phyloP scores from a whole-genome alignment of 768 basidiomycete genomes.

The Suillus paluster region DNA sequence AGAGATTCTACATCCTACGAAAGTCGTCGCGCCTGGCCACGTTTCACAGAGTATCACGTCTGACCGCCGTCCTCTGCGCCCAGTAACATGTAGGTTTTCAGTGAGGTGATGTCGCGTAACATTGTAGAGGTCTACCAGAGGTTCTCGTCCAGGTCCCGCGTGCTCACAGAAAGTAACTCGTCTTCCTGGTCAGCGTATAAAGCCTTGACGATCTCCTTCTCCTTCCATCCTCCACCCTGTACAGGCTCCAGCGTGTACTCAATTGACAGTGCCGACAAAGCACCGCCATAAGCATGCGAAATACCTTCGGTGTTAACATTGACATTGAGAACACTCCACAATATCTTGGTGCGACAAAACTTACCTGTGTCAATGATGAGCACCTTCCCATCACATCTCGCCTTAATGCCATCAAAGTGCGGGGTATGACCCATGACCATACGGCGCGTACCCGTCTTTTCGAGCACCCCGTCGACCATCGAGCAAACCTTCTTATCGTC shows the following conservation, averaged over 20 bases:
- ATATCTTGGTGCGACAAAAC: conserved; percentile 10
- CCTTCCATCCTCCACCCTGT: conserved; percentile 37
- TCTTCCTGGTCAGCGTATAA: conserved; percentile 38
- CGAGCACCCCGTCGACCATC: conserved; percentile 70
- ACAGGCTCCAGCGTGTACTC: conserved; percentile 80
- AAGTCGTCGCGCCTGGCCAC: neutral
- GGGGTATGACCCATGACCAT: conserved; percentile 99
- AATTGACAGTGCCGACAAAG: conserved; percentile 85
- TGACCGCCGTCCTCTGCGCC: neutral
- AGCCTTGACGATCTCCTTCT: conserved; percentile 41
- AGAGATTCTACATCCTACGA: neutral
- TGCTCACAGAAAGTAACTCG: conserved; percentile 28
- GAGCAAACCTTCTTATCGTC: conserved; percentile 70
- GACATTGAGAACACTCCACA: conserved; percentile 16
- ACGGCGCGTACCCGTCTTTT: conserved; percentile 78
- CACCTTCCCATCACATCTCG: conserved; percentile 88
- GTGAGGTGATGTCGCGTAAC: neutral
- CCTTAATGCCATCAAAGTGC: conserved; percentile 82
- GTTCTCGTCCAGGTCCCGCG: conserved; percentile 31
- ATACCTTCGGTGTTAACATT: conserved; percentile 57
- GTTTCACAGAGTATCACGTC: neutral
- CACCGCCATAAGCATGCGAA: conserved; percentile 94
- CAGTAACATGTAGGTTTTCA: neutral
- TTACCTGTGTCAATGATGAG: conserved; percentile 95
- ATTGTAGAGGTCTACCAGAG: conserved; percentile 11